Base-by-base conservation (phyloP, 148 eudicot genomes). In the Fagopyrum esculentum region DNA sequence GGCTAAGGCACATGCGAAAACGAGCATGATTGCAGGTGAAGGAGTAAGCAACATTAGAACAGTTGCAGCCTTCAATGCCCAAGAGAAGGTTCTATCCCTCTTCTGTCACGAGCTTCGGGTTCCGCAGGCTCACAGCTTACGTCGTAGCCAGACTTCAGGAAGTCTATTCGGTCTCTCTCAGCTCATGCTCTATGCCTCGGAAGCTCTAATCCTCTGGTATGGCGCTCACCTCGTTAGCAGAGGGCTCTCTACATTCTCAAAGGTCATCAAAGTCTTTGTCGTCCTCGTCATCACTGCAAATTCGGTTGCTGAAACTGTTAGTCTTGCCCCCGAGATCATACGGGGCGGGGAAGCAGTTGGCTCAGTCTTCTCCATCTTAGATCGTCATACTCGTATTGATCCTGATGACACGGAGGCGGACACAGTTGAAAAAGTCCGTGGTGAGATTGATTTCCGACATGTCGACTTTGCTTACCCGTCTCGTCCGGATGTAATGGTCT, bases 11-110 rank as follows among this genome's bases (percentile, higher is more conserved):
- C 99, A 96, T 76, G 99, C 99, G 0, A 96, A 96, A 78, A 96
- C 99, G 0, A 96, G 99, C 86, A 96, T 96, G 99, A 92, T 96
- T 15, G 99, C 99, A 0, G 99, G 99, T 6, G 99, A 96, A 73
- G 99, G 98, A 35, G 98, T 96, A 56, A 96, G 99, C 88, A 92
- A 96, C 81, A 96, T 96, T 56, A 78, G 99, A 49, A 96, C 98
- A 0, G 99, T 96, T 4, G 99, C 99, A 22, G 99, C 99, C 44
- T 96, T 96, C 82, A 96, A 96, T 80, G 98, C 98, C 56, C 99
- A 96, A 81, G 91, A 88, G 35, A 96, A 91, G 77, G 79, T 91
- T 77, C 86, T 96, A 6, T 88, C 93, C 11, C 84, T 96, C n/a
- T 92, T 92, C 85, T 78, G 78, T 78, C 74, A 88, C 0, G 97